These are phyloP conservation scores for Tylopilus vinaceipallidus DNA, from an alignment of 768 basidiomycete species.

Conservation along the genomic window DNA sequence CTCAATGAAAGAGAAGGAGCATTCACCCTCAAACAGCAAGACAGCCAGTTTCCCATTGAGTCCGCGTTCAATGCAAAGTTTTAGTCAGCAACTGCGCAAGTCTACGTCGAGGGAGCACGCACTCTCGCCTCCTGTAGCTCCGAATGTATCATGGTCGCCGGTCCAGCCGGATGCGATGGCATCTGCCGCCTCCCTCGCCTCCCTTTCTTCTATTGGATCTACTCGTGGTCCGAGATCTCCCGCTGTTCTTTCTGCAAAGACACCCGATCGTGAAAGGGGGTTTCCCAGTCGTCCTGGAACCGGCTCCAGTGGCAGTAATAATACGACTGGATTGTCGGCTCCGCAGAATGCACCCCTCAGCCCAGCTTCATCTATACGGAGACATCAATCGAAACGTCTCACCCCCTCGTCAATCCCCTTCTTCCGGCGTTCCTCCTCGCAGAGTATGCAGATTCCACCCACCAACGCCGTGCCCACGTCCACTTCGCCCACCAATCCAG, in stretches of 20 bases:
- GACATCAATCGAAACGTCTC: conserved; percentile 69
- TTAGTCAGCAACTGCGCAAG: conserved; percentile 66
- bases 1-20: conserved; percentile 47
- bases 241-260: conserved; percentile 46
- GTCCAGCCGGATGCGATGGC: conserved; percentile 74
- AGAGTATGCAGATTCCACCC: conserved; percentile 73
- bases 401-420: conserved; percentile 94
- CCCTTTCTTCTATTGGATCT: conserved; percentile 72
- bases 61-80: conserved; percentile 59
- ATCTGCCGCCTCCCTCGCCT: conserved; percentile 74
- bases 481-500: conserved; percentile 53
- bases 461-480: conserved; percentile 38
- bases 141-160: conserved; percentile 61
- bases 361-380: conserved; percentile 66
- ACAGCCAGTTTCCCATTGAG: conserved; percentile 61
- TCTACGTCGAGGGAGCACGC: conserved; percentile 66
- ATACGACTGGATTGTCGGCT: conserved; percentile 53
- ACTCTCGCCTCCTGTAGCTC: conserved; percentile 39
- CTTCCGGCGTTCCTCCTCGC: conserved; percentile 88
- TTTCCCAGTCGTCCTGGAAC: conserved; percentile 69
- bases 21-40: conserved; percentile 34
- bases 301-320: conserved; percentile 73
- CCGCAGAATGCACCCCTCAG: conserved; percentile 64
- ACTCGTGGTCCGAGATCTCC: conserved; percentile 48
- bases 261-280: conserved; percentile 55